Percentiles rank a stretch among this genome's conserved stretches.
These are phyloP conservation scores for Kwoniella newhampshirensis DNA, from an alignment of 768 basidiomycete genomes.

Conservation along the genomic window DNA sequence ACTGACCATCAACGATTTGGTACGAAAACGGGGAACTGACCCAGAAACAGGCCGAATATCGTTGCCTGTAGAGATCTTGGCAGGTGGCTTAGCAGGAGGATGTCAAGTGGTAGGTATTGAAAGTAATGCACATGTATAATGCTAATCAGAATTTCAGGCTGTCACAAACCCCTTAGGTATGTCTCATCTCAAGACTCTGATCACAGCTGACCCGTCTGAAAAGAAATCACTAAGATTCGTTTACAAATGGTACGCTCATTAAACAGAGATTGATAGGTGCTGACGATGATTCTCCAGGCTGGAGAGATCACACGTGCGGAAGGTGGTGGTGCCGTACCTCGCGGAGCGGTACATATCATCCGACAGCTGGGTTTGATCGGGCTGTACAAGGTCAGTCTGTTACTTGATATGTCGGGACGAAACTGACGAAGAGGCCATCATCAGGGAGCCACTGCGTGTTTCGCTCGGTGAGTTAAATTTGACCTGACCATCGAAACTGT, in stretches of 20 bases:
- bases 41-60: constrained; percentile 94
- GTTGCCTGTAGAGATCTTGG: constrained; percentile 83
- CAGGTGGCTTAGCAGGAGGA: constrained; percentile 90
- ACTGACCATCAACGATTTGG: constrained; percentile 88
- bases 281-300: constrained; percentile 23
- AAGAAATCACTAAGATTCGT: constrained; percentile 49
- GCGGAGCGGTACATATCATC: constrained; percentile 88
- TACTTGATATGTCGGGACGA: not conserved
- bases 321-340: constrained; percentile 64
- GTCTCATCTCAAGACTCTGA: not conserved
- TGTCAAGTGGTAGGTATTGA: constrained; percentile 87
- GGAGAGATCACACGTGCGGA: constrained; percentile 89
- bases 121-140: not conserved
- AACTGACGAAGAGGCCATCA: no score
- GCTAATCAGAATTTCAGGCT: constrained; percentile 50
- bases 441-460: constrained; percentile 78
- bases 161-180: constrained; percentile 90
- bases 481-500: not conserved
- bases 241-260: constrained; percentile 62
- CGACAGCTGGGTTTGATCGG: constrained; percentile 88
- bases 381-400: constrained; percentile 64
- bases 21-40: constrained; percentile 79
- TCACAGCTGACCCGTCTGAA: no score
- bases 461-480: constrained; percentile 57
- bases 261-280: not conserved